phyloP scores from a whole-genome alignment of 75 land plant genomes.

The Azolla pinnata region DNA sequence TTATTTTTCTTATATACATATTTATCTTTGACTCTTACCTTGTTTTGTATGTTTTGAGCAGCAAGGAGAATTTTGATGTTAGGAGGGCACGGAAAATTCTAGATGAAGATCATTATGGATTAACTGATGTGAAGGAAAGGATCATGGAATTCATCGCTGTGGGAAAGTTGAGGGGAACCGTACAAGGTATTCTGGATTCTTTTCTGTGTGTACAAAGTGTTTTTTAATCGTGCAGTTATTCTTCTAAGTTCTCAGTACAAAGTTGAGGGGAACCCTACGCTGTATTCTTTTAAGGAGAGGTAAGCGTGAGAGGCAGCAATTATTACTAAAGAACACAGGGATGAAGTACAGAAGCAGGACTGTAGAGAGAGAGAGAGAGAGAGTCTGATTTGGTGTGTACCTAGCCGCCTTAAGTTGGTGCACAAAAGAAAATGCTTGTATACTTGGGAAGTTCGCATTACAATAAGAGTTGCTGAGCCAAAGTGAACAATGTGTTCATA shows the following conservation, averaged over 20 bases:
- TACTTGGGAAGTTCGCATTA: too few relatives aligned
- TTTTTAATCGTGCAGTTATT: background rate
- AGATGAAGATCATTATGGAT: conserved; percentile 97
- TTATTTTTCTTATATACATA: background rate
- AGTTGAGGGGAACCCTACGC: too few relatives aligned
- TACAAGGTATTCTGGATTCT: conserved; percentile 52
- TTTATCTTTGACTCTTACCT: background rate
- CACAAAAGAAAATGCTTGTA: too few relatives aligned
- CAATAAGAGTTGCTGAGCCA: too few relatives aligned
- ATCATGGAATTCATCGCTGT: conserved; percentile 97
- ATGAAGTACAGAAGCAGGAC: too few relatives aligned
- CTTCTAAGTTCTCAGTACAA: background rate
- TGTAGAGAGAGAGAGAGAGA: too few relatives aligned
- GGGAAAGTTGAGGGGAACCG: conserved; percentile 84
- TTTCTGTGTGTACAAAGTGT: background rate
- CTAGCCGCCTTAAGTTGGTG: too few relatives aligned
- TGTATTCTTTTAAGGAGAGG: too few relatives aligned
- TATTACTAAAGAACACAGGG: too few relatives aligned
- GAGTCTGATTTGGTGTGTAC: too few relatives aligned
- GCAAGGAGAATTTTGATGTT: conserved; percentile 96
- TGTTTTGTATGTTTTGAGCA: conserved; percentile 22
- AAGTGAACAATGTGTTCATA: too few relatives aligned
- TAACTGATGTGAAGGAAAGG: conserved; percentile 91
- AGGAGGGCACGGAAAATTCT: conserved; percentile 67
- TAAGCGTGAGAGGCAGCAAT: too few relatives aligned